Base-by-base conservation (phyloP, 192 early-diverging fungal genomes). In the Spizellomyces sp. region DNA sequence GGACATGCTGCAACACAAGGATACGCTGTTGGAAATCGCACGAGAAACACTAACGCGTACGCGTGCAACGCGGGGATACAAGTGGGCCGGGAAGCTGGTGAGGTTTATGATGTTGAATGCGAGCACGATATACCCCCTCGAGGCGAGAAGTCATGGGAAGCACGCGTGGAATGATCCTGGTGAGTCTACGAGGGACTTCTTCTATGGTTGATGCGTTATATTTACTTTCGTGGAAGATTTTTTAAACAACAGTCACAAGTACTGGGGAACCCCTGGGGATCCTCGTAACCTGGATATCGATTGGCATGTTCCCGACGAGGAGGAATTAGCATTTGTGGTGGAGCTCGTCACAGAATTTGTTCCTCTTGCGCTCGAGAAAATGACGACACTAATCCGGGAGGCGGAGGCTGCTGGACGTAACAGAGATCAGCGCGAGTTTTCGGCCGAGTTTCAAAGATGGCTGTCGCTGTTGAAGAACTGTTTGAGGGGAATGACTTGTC, bases 231-330 rank as follows among this genome's bases (percentile, higher is more conserved):
- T 43, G 66, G 80, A 2, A 36, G 84, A 84, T 59, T 90, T 89
- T 76, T 86, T 85, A 77, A 67, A 81, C 15, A 81, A 86, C 36
- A 89, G 89, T 43, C 90, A 94, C 68, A 69, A 84, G 68, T 77
- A 88, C 21, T 98, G 96, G 96, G 94, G 94, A 5, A 69, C 87
- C 42, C 77, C 86, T 1, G 70, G 77, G 0, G 75, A 89, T 50
- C 74, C 85, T 0, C 74, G 83, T 0, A 74, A 86, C 54, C 80
- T 92, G 21, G 64, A 78, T 17, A 62, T 95, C 8, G 57, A 86
- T 58, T 98, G 96, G 96, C 93, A 96, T 72, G 69, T 82, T 9
- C 93, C 95, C 8, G 84, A 74, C 21, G 70, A 84, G 19, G 76
- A 81, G 1, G 95, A 94, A 64, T 79, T 89, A 12, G 75, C 87